Evolutionary conservation across 768 basidiomycete genomes (phyloP), one percentile per base, ranked within the genome.

Genomic region (Hygrophoropsis aurantiaca): DNA sequence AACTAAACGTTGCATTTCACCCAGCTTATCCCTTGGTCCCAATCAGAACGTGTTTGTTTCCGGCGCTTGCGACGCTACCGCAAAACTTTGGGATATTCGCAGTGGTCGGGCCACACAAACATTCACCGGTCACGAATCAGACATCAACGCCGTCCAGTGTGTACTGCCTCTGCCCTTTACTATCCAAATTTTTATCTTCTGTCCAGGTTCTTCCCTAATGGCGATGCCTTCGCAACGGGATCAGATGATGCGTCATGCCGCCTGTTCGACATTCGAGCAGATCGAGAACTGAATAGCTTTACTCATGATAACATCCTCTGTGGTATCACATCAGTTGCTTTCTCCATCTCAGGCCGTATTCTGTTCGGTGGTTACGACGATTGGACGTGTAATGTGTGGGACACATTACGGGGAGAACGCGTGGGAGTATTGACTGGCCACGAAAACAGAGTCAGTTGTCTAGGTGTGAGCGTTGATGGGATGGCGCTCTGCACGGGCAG

Each of bases 311-410:
- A 98, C 69, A 97, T 99, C 58, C 80, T 98, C 13, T 98, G 95
- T 61, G 95, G 97, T 53, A 97, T 99, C 69, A 99, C 95, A 11
- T 97, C 94, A 4, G 97, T 99, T 56, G 95, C 94, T 11, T 99
- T 99, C 76, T 98, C 95, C 4, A 90, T 92, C 57, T 97, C 94
- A 21, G 95, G 95, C 30, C 89, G 95, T 50, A 91, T 99, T 58
- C 78, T 99, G 32, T 99, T 99, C 57, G 95, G 97, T 54, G 95
- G 95, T 34, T 99, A 99, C 65, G 95, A 99, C 68, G 95, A 99
- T 65, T 98, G 97, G 90, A 98, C 97, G 56, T 94, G 93, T 76
- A 99, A 99, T 64, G 95, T 98, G 42, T 99, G 95, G 95, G 95
- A 99, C 66, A 97, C 94, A 23, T 77, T 99, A 61, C 97, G 95